Conservation (phyloP, 129 eudicot genomes). For the Flaveria bidentis region DNA sequence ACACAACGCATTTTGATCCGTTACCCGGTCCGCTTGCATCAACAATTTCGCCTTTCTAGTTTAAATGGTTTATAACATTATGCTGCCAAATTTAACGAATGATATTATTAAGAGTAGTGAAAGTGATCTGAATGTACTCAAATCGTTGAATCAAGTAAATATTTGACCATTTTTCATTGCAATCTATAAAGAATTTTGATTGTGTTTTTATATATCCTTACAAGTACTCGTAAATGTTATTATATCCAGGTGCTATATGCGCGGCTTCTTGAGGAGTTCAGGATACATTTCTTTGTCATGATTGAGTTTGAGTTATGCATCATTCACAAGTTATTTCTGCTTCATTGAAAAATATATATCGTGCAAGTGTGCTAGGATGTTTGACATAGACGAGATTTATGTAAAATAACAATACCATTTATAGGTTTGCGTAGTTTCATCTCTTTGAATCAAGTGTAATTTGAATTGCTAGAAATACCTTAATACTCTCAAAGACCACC, state of each 20-base stretch:
- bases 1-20: background rate
- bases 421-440: background rate
- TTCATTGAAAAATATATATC: slow-evolving; percentile 13
- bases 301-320: slow-evolving; percentile 8
- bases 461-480: background rate
- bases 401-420: background rate
- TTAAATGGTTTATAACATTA: background rate
- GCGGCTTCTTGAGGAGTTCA: slow-evolving; percentile 53
- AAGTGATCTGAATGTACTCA: background rate
- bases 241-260: slow-evolving; percentile 63
- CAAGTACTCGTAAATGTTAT: slow-evolving; percentile 4
- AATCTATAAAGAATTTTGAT: background rate
- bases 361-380: slow-evolving; percentile 21
- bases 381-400: background rate
- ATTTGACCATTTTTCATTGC: background rate
- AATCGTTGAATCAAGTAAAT: background rate
- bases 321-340: slow-evolving; percentile 5
- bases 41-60: background rate
- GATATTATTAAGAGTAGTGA: background rate
- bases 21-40: background rate
- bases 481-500: background rate
- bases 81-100: slow-evolving; percentile 4
- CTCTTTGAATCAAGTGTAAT: background rate
- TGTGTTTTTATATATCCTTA: background rate
- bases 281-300: background rate